phyloP scores from a whole-genome alignment of 768 basidiomycete genomes.

The Leccinum subtestaceum region DNA sequence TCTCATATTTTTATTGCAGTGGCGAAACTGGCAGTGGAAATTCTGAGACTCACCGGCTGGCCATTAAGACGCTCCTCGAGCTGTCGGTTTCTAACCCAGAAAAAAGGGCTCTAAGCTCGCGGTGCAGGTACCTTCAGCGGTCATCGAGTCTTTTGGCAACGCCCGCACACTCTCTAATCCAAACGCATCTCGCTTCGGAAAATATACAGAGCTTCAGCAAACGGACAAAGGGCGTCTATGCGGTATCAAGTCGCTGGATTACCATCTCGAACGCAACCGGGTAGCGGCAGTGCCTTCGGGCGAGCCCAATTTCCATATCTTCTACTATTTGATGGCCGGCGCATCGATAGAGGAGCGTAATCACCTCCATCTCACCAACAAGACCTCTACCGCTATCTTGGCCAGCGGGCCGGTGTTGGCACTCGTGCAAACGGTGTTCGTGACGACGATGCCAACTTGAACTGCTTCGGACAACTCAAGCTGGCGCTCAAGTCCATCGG shows the following conservation, averaged over 20 bases:
- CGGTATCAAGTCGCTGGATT: constrained; percentile 93
- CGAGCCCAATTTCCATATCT: constrained; percentile 96
- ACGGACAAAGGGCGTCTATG: constrained; percentile 84
- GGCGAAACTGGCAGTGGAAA: no score
- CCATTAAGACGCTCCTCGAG: constrained; percentile 46
- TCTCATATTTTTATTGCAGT: no score
- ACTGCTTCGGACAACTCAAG: no score
- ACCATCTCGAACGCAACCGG: constrained; percentile 85
- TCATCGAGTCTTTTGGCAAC: constrained; percentile 92
- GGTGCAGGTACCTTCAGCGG: constrained; percentile 82
- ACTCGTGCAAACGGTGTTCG: no score
- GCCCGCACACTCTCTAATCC: constrained; percentile 86
- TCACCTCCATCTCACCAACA: constrained; percentile 81
- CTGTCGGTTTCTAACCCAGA: constrained; percentile 83
- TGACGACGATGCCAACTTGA: no score
- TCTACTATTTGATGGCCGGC: constrained; percentile 94
- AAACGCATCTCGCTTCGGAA: constrained; percentile 95
- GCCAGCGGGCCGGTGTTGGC: constrained; percentile 43
- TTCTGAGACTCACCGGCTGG: no score
- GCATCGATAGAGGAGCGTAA: constrained; percentile 85
- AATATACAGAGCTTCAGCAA: constrained; percentile 98
- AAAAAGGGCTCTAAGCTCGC: constrained; percentile 93
- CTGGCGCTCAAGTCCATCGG: no score
- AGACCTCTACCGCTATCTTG: constrained; percentile 85
- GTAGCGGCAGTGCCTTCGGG: constrained; percentile 87